phyloP scores from a whole-genome alignment of 352 stramenopile genomes.

The Phytopythium vexans region DNA sequence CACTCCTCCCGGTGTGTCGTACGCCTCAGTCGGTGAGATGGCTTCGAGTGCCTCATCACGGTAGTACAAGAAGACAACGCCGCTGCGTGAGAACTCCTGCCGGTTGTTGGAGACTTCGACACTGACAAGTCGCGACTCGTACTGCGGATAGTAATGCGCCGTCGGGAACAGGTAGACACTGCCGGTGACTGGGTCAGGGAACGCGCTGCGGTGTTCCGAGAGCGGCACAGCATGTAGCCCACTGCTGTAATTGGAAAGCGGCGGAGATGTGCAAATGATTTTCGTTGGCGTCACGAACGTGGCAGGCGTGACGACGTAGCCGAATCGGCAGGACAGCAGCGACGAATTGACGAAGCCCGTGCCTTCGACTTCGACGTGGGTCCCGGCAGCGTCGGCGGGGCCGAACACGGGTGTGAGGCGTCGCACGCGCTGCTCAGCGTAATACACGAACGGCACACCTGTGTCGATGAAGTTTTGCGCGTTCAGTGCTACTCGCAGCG shows the following conservation, averaged over 20 bases:
- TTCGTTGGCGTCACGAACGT: slow-evolving; percentile 75
- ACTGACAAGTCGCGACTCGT: slow-evolving; percentile 81
- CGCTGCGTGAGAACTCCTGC: slow-evolving; percentile 92
- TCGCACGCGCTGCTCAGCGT: slow-evolving; percentile 66
- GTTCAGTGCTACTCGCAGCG: slow-evolving; percentile 89
- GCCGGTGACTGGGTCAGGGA: slow-evolving; percentile 51
- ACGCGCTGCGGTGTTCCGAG: slow-evolving; percentile 66
- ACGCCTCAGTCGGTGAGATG: slow-evolving; percentile 57
- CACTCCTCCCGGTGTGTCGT: slow-evolving; percentile 37
- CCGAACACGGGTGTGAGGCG: slow-evolving; percentile 88
- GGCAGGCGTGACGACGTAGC: slow-evolving; percentile 70
- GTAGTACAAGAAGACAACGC: slow-evolving; percentile 92
- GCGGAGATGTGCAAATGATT: slow-evolving; percentile 82
- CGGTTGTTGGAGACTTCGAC: slow-evolving; percentile 96
- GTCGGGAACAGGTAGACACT: slow-evolving; percentile 79
- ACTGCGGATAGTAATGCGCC: slow-evolving; percentile 87
- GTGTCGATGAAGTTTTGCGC: slow-evolving; percentile 89
- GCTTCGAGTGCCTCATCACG: slow-evolving; percentile 69
- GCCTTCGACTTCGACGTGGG: slow-evolving; percentile 81
- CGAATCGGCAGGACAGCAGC: slow-evolving; percentile 87
- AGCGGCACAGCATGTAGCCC: slow-evolving; percentile 59
- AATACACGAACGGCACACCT: slow-evolving; percentile 76
- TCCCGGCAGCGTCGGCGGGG: slow-evolving; percentile 78
- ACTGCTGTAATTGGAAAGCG: slow-evolving; percentile 51
- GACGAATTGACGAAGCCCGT: slow-evolving; percentile 87